These are phyloP conservation scores for Stromatinia cepivora DNA, from an alignment of 2,329 filamentous ascomycete species.

Conservation along the genomic window DNA sequence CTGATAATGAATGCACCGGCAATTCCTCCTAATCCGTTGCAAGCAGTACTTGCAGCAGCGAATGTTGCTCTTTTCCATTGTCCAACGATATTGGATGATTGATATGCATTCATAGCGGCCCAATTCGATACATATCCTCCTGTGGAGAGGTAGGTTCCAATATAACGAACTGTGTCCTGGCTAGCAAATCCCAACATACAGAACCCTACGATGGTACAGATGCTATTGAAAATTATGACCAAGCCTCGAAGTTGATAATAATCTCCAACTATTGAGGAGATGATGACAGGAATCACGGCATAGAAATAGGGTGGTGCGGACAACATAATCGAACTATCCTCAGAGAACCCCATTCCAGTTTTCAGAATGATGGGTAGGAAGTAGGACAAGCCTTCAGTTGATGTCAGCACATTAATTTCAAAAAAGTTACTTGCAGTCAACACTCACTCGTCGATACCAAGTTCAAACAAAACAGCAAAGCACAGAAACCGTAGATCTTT, in stretches of 20 bases:
- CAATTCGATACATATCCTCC: constrained; percentile 77
- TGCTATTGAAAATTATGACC: constrained; percentile 39
- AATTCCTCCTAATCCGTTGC: constrained; percentile 79
- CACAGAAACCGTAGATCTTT: constrained; percentile 62
- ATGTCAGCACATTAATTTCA: neutral
- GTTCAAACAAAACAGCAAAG: constrained; percentile 67
- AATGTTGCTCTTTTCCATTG: constrained; percentile 88
- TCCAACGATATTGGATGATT: constrained; percentile 84
- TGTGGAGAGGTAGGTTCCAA: constrained; percentile 49
- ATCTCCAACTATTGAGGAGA: constrained; percentile 59
- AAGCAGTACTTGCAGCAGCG: constrained; percentile 72
- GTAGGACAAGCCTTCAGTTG: constrained; percentile 62
- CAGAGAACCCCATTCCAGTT: constrained; percentile 55
- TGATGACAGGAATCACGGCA: constrained; percentile 49
- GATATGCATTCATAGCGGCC: constrained; percentile 75
- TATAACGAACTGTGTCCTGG: constrained; percentile 37
- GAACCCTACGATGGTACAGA: constrained; percentile 38
- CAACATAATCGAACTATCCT: constrained; percentile 54
- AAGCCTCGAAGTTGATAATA: constrained; percentile 47
- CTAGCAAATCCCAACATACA: constrained; percentile 38
- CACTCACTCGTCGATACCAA: constrained; percentile 61
- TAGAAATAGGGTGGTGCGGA: constrained; percentile 55
- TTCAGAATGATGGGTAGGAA: constrained; percentile 76
- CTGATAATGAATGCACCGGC: constrained; percentile 68
- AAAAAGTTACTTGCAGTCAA: neutral